A percentile compares a stretch with the other conserved stretches of the same genome.
Evolutionary conservation across 2,329 filamentous ascomycete genomes (phyloP).

Genomic region (Calonectria pseudoreteaudii): DNA sequence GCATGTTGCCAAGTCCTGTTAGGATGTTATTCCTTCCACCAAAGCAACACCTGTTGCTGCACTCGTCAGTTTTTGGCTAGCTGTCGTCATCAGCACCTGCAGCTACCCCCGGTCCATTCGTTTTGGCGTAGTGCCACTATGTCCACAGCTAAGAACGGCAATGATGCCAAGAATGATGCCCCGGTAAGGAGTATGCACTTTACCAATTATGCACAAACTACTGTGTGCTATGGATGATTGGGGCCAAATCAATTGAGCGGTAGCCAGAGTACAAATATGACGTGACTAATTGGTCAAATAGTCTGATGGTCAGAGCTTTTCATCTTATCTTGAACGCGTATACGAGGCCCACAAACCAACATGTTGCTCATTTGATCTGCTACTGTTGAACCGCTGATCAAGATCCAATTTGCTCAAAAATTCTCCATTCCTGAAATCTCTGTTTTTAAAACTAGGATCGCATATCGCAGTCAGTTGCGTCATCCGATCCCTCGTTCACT

Average conservation of each 20-base stretch:
- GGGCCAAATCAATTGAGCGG: no score
- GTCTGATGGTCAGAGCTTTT: no score
- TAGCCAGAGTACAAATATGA: no score
- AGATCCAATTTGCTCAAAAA: neutral
- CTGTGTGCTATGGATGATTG: no score
- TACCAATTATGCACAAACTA: no score
- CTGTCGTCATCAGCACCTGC: neutral
- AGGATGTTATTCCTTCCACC: neutral
- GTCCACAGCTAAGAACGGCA: neutral
- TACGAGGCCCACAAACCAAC: no score
- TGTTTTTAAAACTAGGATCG: neutral
- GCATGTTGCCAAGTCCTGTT: neutral
- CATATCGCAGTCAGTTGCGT: neutral
- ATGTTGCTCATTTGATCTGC: no score
- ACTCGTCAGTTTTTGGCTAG: neutral
- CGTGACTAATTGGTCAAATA: no score
- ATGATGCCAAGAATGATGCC: neutral
- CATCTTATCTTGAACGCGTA: no score
- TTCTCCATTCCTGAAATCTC: neutral
- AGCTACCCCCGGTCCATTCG: neutral
- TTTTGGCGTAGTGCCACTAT: neutral
- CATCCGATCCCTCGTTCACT: no score
- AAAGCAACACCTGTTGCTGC: neutral
- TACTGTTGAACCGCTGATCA: neutral
- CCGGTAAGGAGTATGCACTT: no score